These are phyloP conservation scores for Tylopilus sp. DNA, from an alignment of 1,284 basidiomycete genomes.

Conservation along the genomic window DNA sequence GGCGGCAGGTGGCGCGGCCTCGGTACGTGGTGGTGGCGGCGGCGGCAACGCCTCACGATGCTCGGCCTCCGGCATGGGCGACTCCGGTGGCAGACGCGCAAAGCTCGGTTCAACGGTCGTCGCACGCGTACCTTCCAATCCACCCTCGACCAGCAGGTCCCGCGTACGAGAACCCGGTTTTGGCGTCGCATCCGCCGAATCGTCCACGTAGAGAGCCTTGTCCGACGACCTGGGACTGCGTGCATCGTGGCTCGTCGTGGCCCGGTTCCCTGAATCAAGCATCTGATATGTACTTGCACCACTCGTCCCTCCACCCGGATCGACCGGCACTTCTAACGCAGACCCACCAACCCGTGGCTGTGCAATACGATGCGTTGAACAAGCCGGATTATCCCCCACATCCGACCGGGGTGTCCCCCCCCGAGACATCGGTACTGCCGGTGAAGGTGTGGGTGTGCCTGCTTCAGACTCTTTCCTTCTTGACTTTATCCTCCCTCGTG, in stretches of 20 bases:
- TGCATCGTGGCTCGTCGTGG: not conserved
- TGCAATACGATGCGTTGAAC: not conserved
- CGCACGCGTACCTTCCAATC: not conserved
- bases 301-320: slow-evolving; percentile 22
- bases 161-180: slow-evolving; percentile 11
- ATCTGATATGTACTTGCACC: slow-evolving; percentile 1
- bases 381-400: slow-evolving; percentile 1
- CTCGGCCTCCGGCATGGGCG: slow-evolving; percentile 1
- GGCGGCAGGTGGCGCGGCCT: slow-evolving; percentile 2
- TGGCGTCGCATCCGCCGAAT: slow-evolving; percentile 22
- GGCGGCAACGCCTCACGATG: slow-evolving; percentile 3
- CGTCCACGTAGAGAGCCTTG: slow-evolving; percentile 2
- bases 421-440: slow-evolving; percentile 10
- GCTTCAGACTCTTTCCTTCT: slow-evolving; percentile 7
- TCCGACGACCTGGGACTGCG: not conserved
- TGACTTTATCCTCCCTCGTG: slow-evolving; percentile 10
- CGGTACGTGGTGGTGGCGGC: slow-evolving; percentile 3
- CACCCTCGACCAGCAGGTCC: not conserved
- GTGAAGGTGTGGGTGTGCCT: not conserved
- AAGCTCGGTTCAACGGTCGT: not conserved
- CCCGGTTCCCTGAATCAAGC: slow-evolving; percentile 7
- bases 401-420: slow-evolving; percentile 22
- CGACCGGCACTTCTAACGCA: slow-evolving; percentile 12
- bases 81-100: not conserved
- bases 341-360: not conserved